Evolutionary conservation across 2,329 filamentous ascomycete genomes (phyloP).

Genomic region (Colletotrichum chlorophyti): DNA sequence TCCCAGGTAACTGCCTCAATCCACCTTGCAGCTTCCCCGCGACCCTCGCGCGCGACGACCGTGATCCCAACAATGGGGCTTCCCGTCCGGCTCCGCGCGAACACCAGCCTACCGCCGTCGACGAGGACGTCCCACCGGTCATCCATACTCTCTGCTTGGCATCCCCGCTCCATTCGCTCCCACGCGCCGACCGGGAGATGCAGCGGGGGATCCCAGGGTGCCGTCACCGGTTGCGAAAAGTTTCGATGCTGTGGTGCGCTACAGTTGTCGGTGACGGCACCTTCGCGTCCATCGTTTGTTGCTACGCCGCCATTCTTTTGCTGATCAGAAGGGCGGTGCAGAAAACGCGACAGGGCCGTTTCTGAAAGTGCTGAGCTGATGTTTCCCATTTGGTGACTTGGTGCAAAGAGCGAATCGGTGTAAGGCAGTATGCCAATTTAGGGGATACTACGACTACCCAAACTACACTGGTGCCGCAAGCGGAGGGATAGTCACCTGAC

Average conservation of each 20-base stretch:
- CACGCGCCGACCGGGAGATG: not conserved
- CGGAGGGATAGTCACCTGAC: too few relatives aligned
- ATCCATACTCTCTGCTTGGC: conserved; percentile 7
- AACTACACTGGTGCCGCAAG: too few relatives aligned
- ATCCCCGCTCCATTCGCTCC: conserved; percentile 12
- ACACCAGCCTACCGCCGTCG: not conserved
- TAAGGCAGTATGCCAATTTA: too few relatives aligned
- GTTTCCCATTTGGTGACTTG: too few relatives aligned
- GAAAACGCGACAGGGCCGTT: too few relatives aligned
- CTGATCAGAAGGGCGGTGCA: too few relatives aligned
- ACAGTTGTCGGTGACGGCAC: too few relatives aligned
- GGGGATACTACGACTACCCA: too few relatives aligned
- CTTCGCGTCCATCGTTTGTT: not conserved
- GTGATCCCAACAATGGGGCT: not conserved
- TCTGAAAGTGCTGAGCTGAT: too few relatives aligned
- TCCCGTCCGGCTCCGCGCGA: conserved; percentile 12
- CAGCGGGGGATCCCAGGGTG: not conserved
- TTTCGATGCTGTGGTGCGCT: not conserved
- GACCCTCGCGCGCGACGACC: not conserved
- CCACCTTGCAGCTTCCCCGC: not conserved
- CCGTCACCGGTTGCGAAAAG: not conserved
- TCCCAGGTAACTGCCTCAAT: not conserved
- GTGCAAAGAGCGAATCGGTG: too few relatives aligned
- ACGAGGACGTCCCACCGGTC: conserved; percentile 1
- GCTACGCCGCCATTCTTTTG: too few relatives aligned